Evolutionary conservation across 2,329 filamentous ascomycete genomes (phyloP), one percentile per base, ranked within the genome.

Genomic region (Sclerotiophoma versabilis): DNA sequence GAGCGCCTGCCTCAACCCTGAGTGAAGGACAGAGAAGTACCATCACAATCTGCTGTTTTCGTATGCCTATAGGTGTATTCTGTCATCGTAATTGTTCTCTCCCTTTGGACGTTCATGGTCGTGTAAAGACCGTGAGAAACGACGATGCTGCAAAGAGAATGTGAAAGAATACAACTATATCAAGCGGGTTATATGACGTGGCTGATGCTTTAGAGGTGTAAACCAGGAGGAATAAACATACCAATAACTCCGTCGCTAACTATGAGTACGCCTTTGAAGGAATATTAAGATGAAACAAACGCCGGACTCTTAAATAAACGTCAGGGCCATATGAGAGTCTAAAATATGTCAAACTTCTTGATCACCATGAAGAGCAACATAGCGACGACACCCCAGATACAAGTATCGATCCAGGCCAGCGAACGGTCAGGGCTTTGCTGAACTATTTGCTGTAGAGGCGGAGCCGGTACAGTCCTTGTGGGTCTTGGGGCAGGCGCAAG

Each of bases 331-430:
- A 12, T 12, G n/a, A n/a, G 26, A 22, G 15, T 19, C 10, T 34
- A 49, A 5, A 49, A 6, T 15, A 54, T 30, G 22, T 49, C 50
- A 8, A 83, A 74, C 52, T 81, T 81, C 50, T 79, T 79, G 20
- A 84, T 59, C 3, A 96, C 78, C 79, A 96, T 84, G 19, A 90
- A 84, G 3, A 87, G 78, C 17, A 96, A 77, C 22, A 90, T 80
- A 12, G 91, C 81, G 0, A 91, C 79, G 15, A 96, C 76, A 6
- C 85, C 88, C 19, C 88, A 85, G 61, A 96, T 96, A 30, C 88
- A 84, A 59, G 90, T 85, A 74, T 96, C 93, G 15, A 96, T 81
- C 89, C 91, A 96, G 11, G 86, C 77, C 1, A 87, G 84, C 14
- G 90, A 83, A 2, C 79, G 84, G 23, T 84, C 81, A 46, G 80